Base-by-base conservation (phyloP, 331 rosid genomes). In the Prunus yedoensis region DNA sequence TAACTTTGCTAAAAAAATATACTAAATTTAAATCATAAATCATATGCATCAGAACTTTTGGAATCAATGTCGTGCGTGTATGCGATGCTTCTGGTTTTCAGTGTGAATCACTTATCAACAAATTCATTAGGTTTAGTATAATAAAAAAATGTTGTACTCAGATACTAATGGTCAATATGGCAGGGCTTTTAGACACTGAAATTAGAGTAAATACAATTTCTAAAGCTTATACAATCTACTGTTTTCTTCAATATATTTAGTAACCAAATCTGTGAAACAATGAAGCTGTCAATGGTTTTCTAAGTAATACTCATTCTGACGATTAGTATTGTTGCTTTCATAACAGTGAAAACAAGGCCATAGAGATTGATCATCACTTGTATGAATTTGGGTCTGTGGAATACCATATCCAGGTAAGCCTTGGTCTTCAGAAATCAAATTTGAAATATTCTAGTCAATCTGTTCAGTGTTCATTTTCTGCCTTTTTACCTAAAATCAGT, bases 341-440 rank as follows among this genome's bases (percentile, higher is more conserved):
- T 84, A 77, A 41, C 95, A 91, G 97, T 60, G 78, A 87, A n/a
- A 91, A 90, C 82, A 89, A 85, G 85, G 86, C 93, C 8, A 13
- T 78, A 71, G 95, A 89, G 80, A 80, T 89, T 75, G 96, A 94
- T 76, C 95, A 91, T 78, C 95, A 86, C 83, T 81, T 91, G 56
- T 79, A 87, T 43, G 96, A 90, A 85, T 85, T 89, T 77, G 99
- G 97, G 45, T 89, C 92, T 46, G 87, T 88, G 68, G 88, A 88
- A 71, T 91, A 89, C 71, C 95, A 85, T 75, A 80, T 90, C 81
- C 89, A 82, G 97, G 99, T 92, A 83, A 60, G 15, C 53, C 17
- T 1, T 64, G 73, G 41, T 13, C 25, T 47, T 10, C 6, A 5
- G 64, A 47, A 20, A 64, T 32, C 56, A 28, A 43, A n/a, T 58